phyloP scores from a whole-genome alignment of 345 rosid genomes.

The Populus simonii region DNA sequence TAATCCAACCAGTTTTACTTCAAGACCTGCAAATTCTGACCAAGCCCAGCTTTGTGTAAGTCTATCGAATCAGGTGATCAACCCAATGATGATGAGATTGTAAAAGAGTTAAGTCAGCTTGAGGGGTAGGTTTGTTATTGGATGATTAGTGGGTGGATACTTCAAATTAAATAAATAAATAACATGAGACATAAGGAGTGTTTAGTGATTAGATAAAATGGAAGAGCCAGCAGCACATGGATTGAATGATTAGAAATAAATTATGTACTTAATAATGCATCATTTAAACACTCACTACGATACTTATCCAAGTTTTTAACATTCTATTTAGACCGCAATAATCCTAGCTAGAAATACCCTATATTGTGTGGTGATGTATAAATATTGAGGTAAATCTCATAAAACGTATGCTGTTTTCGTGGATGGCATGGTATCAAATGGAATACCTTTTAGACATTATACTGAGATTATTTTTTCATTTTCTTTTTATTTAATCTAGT shows the following conservation, averaged over 20 bases:
- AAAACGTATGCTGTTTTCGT: too few species aligned
- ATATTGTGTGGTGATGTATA: too few species aligned
- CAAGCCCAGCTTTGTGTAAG: neutral
- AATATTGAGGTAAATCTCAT: too few species aligned
- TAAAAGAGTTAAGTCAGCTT: neutral
- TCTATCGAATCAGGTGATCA: neutral
- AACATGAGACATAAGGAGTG: neutral
- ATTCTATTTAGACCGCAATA: too few species aligned
- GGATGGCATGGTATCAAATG: too few species aligned
- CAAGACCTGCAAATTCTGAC: neutral
- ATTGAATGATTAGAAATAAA: conserved; percentile 16
- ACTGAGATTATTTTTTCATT: too few species aligned
- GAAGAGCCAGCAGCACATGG: conserved; percentile 15
- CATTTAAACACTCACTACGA: conserved; percentile 13
- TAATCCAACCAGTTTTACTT: too few species aligned
- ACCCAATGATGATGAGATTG: neutral
- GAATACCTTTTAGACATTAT: too few species aligned
- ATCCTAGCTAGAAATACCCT: too few species aligned
- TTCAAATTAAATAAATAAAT: neutral
- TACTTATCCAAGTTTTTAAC: neutral
- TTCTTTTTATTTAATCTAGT: too few species aligned
- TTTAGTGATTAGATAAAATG: neutral
- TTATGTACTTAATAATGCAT: conserved; percentile 11
- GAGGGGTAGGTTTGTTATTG: neutral
- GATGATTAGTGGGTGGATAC: neutral